These are phyloP conservation scores for Pseudocercospora fuligena DNA, from an alignment of 2,329 filamentous ascomycete species.

Conservation along the genomic window DNA sequence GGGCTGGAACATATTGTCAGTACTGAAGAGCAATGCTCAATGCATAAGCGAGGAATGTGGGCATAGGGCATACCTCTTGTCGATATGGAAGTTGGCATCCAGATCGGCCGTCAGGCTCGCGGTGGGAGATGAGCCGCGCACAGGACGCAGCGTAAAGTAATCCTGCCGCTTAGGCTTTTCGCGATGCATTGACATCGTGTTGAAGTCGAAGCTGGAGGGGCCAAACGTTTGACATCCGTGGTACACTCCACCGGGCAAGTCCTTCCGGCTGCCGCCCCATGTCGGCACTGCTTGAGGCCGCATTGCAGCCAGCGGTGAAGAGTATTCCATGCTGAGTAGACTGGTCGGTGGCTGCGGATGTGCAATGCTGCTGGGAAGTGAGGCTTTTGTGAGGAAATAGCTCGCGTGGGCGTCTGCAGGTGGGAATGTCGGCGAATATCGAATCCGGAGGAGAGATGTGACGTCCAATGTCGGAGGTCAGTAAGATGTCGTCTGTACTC, in stretches of 20 bases:
- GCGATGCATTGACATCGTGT: conserved; percentile 73
- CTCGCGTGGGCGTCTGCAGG: conserved; percentile 11
- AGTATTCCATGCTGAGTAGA: conserved; percentile 74
- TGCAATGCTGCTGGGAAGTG: conserved; percentile 16
- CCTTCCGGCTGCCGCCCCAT: conserved; percentile 64
- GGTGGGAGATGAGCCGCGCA: conserved; percentile 85
- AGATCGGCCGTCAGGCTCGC: conserved; percentile 90
- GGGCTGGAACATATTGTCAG: conserved; percentile 65
- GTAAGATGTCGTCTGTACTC: conserved; percentile 11
- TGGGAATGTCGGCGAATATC: conserved; percentile 7
- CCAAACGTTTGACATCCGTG: conserved; percentile 61
- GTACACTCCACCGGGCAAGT: conserved; percentile 60
- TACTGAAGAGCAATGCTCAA: conserved; percentile 25
- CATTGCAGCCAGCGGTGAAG: conserved; percentile 92
- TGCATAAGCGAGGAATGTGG: conserved; percentile 45
- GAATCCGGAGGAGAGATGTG: conserved; percentile 19
- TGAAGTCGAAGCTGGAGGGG: conserved; percentile 74
- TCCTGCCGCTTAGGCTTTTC: conserved; percentile 71
- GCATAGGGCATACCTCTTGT: conserved; percentile 74
- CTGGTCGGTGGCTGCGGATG: conserved; percentile 21
- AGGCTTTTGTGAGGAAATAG: conserved; percentile 1
- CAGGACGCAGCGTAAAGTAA: conserved; percentile 79
- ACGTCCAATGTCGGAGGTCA: conserved; percentile 9
- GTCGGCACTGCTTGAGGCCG: conserved; percentile 70
- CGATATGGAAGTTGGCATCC: conserved; percentile 95